Percentiles rank a stretch among this genome's conserved stretches.
phyloP scores from a whole-genome alignment of 2,329 filamentous ascomycete genomes.

The Aureobasidium musti region DNA sequence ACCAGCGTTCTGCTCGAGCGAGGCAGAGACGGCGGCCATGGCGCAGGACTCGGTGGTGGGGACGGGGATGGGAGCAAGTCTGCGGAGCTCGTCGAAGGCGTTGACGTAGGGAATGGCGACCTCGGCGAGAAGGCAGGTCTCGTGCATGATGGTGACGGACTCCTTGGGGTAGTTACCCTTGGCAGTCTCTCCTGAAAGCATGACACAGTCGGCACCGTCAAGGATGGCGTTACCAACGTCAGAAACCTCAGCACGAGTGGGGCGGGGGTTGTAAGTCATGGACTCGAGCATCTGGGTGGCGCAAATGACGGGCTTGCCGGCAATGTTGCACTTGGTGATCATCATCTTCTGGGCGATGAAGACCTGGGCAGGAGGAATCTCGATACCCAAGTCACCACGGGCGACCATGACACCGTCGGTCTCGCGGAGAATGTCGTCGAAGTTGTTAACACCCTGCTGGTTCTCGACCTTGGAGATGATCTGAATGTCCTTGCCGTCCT shows the following conservation, averaged over 20 bases:
- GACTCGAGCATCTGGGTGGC: constrained; percentile 99
- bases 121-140: constrained; percentile 94
- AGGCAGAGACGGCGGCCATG: constrained; percentile 92
- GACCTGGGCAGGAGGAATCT: constrained; percentile 97
- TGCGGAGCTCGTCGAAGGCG: constrained; percentile 93
- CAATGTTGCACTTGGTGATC: constrained; percentile 99
- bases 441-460: constrained; percentile 99
- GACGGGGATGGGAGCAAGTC: constrained; percentile 78
- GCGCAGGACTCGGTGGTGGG: constrained; percentile 90
- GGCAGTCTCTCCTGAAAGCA: constrained; percentile 98
- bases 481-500: constrained; percentile 93
- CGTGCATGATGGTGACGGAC: constrained; percentile 96
- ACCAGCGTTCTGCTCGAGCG: constrained; percentile 92
- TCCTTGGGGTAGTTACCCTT: constrained; percentile 94
- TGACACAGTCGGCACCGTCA: constrained; percentile 98
- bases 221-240: constrained; percentile 98
- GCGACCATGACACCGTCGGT: constrained; percentile 99
- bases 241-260: constrained; percentile 96
- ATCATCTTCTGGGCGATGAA: constrained; percentile 99
- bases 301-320: constrained; percentile 98
- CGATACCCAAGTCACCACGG: constrained; percentile 96
- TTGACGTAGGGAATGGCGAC: constrained; percentile 96
- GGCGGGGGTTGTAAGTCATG: constrained; percentile 99
- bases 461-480: constrained; percentile 99
- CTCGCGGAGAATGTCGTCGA: constrained; percentile 91